A percentile compares a stretch with the other conserved stretches of the same genome.
These are phyloP conservation scores for Monascus ruber DNA, from an alignment of 2,329 filamentous ascomycete genomes.

Conservation along the genomic window DNA sequence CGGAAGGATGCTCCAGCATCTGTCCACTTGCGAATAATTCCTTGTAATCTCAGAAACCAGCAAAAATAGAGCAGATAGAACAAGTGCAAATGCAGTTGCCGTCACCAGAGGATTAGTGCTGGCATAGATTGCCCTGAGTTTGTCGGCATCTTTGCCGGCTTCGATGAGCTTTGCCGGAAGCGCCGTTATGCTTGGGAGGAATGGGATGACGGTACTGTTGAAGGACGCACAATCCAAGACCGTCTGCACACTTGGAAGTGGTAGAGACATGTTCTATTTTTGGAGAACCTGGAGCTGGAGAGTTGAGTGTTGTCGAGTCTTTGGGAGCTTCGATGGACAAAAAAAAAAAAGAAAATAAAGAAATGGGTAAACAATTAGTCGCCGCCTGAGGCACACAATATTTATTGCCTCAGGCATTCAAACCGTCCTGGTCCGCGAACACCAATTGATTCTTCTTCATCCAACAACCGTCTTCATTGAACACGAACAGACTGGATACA, in stretches of 20 bases:
- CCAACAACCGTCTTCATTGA: too few relatives aligned
- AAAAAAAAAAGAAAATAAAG: too few relatives aligned
- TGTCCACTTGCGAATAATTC: constrained; percentile 96
- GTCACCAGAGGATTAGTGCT: constrained; percentile 77
- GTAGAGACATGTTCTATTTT: constrained; percentile 46
- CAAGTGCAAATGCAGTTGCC: constrained; percentile 59
- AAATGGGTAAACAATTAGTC: too few relatives aligned
- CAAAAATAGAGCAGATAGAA: constrained; percentile 61
- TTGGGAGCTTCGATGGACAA: too few relatives aligned
- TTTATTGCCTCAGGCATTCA: too few relatives aligned
- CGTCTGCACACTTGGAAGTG: constrained; percentile 52
- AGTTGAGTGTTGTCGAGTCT: too few relatives aligned
- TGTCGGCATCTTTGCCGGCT: constrained; percentile 48
- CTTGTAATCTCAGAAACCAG: constrained; percentile 71
- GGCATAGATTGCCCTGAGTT: constrained; percentile 61
- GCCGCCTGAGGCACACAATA: too few relatives aligned
- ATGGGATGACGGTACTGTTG: constrained; percentile 62
- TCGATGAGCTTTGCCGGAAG: constrained; percentile 56
- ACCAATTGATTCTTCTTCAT: too few relatives aligned
- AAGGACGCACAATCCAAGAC: constrained; percentile 68
- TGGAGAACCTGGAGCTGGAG: too few relatives aligned
- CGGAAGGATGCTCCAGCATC: constrained; percentile 82
- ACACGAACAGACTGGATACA: too few relatives aligned
- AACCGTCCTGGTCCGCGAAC: too few relatives aligned
- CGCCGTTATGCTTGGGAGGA: constrained; percentile 55